Percentiles rank a stretch among this genome's conserved stretches.
These are phyloP conservation scores for Cylindrodendrum hubeiense DNA, from an alignment of 2,329 filamentous ascomycete genomes.

Conservation along the genomic window DNA sequence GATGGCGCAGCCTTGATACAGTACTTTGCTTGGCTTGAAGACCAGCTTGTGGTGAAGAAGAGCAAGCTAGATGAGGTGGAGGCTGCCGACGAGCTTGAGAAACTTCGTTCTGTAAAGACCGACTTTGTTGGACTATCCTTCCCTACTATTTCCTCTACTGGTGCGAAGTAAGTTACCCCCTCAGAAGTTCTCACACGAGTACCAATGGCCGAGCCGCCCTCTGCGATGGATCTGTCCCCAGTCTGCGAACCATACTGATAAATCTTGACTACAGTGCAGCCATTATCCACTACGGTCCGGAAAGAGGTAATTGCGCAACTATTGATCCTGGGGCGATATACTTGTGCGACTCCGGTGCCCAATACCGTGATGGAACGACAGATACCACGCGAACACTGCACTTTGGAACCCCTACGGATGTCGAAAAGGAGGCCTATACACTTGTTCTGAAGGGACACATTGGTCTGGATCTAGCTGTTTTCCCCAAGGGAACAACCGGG, in stretches of 20 bases:
- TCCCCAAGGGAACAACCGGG: conserved; percentile 94
- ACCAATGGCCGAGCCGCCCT: not conserved
- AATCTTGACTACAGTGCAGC: conserved; percentile 74
- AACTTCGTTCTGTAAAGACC: conserved; percentile 74
- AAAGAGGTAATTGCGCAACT: conserved; percentile 81
- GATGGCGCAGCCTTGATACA: conserved; percentile 92
- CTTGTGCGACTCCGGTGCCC: conserved; percentile 96
- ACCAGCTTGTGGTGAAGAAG: conserved; percentile 83
- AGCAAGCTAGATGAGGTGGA: conserved; percentile 86
- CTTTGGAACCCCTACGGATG: conserved; percentile 85
- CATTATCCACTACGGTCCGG: conserved; percentile 95
- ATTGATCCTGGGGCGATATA: conserved; percentile 91
- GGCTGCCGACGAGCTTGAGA: conserved; percentile 91
- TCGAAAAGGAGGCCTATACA: conserved; percentile 91
- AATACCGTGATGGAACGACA: conserved; percentile 95
- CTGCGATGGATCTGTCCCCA: not conserved
- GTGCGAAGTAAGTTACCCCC: conserved; percentile 69
- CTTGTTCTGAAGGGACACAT: conserved; percentile 96
- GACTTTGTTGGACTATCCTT: conserved; percentile 93
- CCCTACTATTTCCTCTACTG: conserved; percentile 94
- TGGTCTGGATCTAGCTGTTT: conserved; percentile 85
- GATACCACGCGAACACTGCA: conserved; percentile 95
- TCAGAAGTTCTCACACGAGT: not conserved
- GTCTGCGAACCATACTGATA: conserved; percentile 13
- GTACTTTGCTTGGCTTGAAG: conserved; percentile 97